Percentiles rank a stretch among this genome's conserved stretches.
These are phyloP conservation scores for Suhomyces bokatorum DNA, from an alignment of 1,139 yeast genomes.

Conservation along the genomic window DNA sequence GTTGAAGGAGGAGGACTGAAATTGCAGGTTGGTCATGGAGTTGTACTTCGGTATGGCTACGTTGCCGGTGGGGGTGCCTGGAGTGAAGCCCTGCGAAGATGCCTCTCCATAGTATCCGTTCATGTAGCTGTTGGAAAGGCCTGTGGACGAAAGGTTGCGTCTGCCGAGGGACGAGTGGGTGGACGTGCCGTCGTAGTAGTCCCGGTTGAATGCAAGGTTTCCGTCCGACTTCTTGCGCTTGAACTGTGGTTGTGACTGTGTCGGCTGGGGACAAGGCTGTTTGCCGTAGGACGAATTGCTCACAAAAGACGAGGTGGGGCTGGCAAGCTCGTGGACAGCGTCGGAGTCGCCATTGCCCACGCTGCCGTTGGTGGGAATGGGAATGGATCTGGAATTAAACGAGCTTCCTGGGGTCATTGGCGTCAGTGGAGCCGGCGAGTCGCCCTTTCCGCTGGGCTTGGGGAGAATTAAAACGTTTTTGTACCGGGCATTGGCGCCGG, in stretches of 20 bases:
- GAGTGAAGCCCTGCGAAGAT: conserved; percentile 3
- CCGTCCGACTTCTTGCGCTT: conserved; percentile 47
- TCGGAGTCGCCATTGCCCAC: conserved; percentile 6
- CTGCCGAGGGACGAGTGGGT: conserved; percentile 16
- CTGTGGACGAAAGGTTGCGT: conserved; percentile 16
- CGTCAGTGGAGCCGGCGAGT: conserved; percentile 15
- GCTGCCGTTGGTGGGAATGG: conserved; percentile 24
- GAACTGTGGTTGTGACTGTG: conserved; percentile 28
- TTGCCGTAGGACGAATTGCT: conserved; percentile 16
- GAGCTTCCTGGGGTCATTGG: conserved; percentile 15
- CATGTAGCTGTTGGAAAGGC: conserved; percentile 7
- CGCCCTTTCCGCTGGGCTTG: conserved; percentile 28
- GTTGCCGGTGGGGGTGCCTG: conserved; percentile 3
- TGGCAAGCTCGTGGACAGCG: conserved; percentile 10
- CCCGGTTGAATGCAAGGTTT: conserved; percentile 19
- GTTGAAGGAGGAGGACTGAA: conserved; percentile 24
- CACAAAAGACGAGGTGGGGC: conserved; percentile 27
- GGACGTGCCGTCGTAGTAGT: conserved; percentile 14
- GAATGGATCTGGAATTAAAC: conserved; percentile 24
- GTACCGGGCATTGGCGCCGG: conserved; percentile 21
- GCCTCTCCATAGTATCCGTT: conserved; percentile 6
- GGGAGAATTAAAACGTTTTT: conserved; percentile 48
- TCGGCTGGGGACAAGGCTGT: conserved; percentile 1
- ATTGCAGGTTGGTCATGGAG: conserved; percentile 13
- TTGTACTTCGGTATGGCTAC: conserved; percentile 10